Evolutionary conservation across 140 eudicot genomes (phyloP), one percentile per base, ranked within the genome.

Genomic region (Anethum foeniculum): DNA sequence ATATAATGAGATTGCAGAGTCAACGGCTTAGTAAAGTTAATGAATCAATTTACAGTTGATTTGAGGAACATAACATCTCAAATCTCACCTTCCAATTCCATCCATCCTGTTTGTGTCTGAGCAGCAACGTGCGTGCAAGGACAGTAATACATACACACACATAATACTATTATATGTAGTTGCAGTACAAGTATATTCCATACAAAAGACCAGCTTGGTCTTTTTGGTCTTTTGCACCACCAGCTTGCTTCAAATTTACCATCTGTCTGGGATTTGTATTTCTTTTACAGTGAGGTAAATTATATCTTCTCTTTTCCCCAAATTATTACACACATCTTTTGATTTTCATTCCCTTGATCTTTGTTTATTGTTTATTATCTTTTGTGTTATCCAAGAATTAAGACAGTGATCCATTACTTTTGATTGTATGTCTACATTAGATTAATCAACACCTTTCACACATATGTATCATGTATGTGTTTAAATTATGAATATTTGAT

Each of bases 331-430:
- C 5, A 30, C 23, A 32, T 67, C 43, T 67, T 67, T 28, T 32
- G 0, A 1, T 67, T 67, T 30, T 14, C 74, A 28, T 67, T 14
- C 43, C 43, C 21, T 32, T 30, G 15, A 64, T 64, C n/a, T n/a
- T 3, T 56, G 71, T 64, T 64, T 64, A 6, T 62, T 62, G 71
- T 30, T 25, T 65, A 23, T 15, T 28, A 14, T 1, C 15, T 60
- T 60, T 27, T 62, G 36, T 62, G 13, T 62, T 62, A 0, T 25
- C 34, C 71, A 60, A 9, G 69, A 60, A 60, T 60, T 5, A 13
- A 32, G 73, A 67, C 23, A 68, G 44, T 68, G 74, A 68, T 68
- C 74, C 74, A 68, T 12, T 14, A 14, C 44, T 68, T 62, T 68
- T 68, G 74, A 12, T 32, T 68, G 3, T 15, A 10, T 32, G 44